A percentile compares a stretch with the other conserved stretches of the same genome.
These are phyloP conservation scores for Purshia tridentata DNA, from an alignment of 306 rosid species.

Conservation along the genomic window DNA sequence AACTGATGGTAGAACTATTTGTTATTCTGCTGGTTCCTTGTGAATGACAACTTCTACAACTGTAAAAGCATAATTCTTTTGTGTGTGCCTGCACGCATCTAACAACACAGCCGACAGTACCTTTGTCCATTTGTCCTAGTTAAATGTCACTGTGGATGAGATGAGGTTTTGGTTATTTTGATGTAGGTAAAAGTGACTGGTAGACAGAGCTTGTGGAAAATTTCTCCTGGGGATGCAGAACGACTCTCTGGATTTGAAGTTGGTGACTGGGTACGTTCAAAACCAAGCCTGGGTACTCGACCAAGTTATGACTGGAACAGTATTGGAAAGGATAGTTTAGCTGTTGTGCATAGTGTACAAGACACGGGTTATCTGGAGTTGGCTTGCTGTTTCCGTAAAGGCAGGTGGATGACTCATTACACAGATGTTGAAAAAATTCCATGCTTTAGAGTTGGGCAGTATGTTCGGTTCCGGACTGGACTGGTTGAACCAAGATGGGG, in stretches of 20 bases:
- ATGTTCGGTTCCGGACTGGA: slow-evolving; percentile 80
- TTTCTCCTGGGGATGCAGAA: slow-evolving; percentile 97
- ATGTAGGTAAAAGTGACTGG: slow-evolving; percentile 83
- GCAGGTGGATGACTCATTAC: slow-evolving; percentile 84
- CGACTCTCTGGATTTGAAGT: slow-evolving; percentile 95
- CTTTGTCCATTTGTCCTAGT: not conserved
- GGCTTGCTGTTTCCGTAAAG: slow-evolving; percentile 97
- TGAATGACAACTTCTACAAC: not conserved
- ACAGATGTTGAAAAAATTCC: slow-evolving; percentile 90
- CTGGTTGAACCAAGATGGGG: slow-evolving; percentile 93
- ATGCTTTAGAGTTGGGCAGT: slow-evolving; percentile 81
- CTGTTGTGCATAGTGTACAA: slow-evolving; percentile 93
- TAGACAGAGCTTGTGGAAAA: slow-evolving; percentile 90
- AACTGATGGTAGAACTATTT: not conserved
- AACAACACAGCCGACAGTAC: not conserved
- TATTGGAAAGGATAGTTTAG: slow-evolving; percentile 85
- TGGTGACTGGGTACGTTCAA: slow-evolving; percentile 99
- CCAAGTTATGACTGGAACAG: slow-evolving; percentile 96
- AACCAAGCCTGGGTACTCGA: slow-evolving; percentile 88
- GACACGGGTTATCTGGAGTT: slow-evolving; percentile 89
- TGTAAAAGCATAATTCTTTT: not conserved
- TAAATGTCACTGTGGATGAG: not conserved
- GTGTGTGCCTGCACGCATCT: not conserved
- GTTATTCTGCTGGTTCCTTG: not conserved
- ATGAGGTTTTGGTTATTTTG: slow-evolving; percentile 30